Evolutionary conservation across 257 asterid species (phyloP), one percentile per base, ranked within the genome.

Genomic region (Verbena officinalis): DNA sequence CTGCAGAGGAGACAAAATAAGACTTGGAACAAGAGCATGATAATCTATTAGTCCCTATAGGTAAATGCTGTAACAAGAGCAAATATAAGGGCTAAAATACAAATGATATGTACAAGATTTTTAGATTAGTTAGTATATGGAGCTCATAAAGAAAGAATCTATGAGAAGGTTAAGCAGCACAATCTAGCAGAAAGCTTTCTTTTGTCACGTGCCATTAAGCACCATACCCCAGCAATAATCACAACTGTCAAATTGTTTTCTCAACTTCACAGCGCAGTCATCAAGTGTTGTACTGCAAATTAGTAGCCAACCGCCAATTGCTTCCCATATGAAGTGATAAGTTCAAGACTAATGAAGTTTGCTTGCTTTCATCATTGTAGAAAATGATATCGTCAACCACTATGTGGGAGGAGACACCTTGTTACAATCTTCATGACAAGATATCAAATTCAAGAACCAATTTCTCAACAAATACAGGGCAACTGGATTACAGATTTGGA

Each of bases 1-100:
- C 98, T 89, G 56, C 52, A 46, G 24, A 59, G 43, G 40, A 58
- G 44, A 65, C 67, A 55, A 48, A 48, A 36, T 14, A 38, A 13
- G 36, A 50, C 15, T 19, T 15, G 30, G 44, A 49, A 59, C 51
- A 62, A 55, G 39, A 20, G 31, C 23, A 22, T 59, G 31, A 50
- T 56, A n/a, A 31, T 14, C 42, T 65, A 19, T 56, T 14, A 16
- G 22, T n/a, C 74, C 27, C 16, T n/a, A 45, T 57, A 42, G 34
- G 69, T 50, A 14, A 24, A 62, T 24, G 7, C 45, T 45, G 6
- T 3, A 63, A 48, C 3, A 9, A 16, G 30, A 33, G 16, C 12
- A 36, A 42, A 55, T 10, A 56, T n/a, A n/a, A n/a, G n/a, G n/a
- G n/a, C n/a, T n/a, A n/a, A n/a, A n/a, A n/a, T n/a, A n/a, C n/a